Evolutionary conservation across 108 stramenopile genomes (phyloP).

Genomic region (Licmophora abbreviata): DNA sequence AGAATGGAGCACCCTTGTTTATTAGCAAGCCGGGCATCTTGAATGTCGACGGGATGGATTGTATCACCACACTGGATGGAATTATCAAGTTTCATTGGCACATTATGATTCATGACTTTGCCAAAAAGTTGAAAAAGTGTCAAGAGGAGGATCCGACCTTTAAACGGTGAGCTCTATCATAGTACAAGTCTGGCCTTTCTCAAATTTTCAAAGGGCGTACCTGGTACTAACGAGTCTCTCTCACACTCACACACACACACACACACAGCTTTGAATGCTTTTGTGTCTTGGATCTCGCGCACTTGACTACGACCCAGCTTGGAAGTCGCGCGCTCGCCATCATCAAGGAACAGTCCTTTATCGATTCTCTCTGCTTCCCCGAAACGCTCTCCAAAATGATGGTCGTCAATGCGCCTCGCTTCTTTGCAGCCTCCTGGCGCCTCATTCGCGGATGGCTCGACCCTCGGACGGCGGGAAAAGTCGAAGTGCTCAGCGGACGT

Average conservation of each 20-base stretch:
- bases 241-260: not conserved
- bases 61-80: constrained; percentile 72
- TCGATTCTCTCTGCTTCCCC: constrained; percentile 85
- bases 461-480: constrained; percentile 70
- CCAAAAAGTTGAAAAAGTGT: constrained; percentile 35
- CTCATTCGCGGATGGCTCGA: constrained; percentile 85
- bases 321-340: constrained; percentile 50
- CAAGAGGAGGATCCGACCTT: constrained; percentile 64
- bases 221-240: not conserved
- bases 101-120: constrained; percentile 79
- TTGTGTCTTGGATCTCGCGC: constrained; percentile 57
- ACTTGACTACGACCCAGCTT: constrained; percentile 54
- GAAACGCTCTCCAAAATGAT: constrained; percentile 77
- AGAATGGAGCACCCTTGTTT: constrained; percentile 70
- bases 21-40: constrained; percentile 78
- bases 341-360: constrained; percentile 77
- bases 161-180: constrained; percentile 22
- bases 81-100: constrained; percentile 82
- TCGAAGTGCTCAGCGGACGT: constrained; percentile 63
- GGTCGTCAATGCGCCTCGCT: constrained; percentile 77
- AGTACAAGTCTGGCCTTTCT: not conserved
- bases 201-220: not conserved
- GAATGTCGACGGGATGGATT: constrained; percentile 70
- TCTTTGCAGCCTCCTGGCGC: constrained; percentile 74
- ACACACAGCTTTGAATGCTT: constrained; percentile 55